A percentile compares a stretch with the other conserved stretches of the same genome.
Evolutionary conservation across 306 rosid genomes (phyloP).

Genomic region (Acacia crassicarpa): DNA sequence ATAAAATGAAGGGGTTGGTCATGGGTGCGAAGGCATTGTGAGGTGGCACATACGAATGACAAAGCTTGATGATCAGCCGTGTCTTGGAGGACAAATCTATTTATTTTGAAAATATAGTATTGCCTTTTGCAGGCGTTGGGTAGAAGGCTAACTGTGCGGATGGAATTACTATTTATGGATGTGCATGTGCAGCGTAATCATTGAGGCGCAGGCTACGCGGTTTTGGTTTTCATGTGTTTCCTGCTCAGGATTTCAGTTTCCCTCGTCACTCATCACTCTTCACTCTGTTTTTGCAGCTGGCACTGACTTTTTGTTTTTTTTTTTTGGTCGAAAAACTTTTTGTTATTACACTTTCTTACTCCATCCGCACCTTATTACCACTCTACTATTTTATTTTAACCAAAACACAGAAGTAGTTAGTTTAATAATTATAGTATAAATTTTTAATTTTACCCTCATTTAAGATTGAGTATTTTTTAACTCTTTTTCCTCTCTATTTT

Average conservation of each 20-base stretch:
- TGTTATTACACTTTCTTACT: too few species aligned
- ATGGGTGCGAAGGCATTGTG: background rate
- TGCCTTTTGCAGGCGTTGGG: background rate
- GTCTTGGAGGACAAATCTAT: background rate
- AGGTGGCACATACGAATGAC: background rate
- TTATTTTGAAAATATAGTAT: background rate
- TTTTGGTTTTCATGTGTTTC: background rate
- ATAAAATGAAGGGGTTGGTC: background rate
- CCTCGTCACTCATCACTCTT: background rate
- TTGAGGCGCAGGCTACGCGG: background rate
- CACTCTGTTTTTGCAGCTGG: background rate
- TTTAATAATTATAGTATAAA: too few species aligned
- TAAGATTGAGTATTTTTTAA: too few species aligned
- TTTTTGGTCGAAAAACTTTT: too few species aligned
- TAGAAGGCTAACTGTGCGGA: background rate
- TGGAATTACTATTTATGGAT: background rate
- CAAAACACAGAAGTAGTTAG: too few species aligned
- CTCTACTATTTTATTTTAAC: too few species aligned
- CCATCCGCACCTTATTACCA: too few species aligned
- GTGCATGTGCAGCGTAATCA: background rate
- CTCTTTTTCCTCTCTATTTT: too few species aligned
- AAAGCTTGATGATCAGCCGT: constrained; percentile 13
- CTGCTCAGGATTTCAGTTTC: background rate
- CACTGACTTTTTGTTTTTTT: too few species aligned
- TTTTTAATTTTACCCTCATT: too few species aligned